Percentiles rank a stretch among this genome's conserved stretches.
Evolutionary conservation across 306 rosid genomes (phyloP).

Genomic region (Medicago lupulina): DNA sequence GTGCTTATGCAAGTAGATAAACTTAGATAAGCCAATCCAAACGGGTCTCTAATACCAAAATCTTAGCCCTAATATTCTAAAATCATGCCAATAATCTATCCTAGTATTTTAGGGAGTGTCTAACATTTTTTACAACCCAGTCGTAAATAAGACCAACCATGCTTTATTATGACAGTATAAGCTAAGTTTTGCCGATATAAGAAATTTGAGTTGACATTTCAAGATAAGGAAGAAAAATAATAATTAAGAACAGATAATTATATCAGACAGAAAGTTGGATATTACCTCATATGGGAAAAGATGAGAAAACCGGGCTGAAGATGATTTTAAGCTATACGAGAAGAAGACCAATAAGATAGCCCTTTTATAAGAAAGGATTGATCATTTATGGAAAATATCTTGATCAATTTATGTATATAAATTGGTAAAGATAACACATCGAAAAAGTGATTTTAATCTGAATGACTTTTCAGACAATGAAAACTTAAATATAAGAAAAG

Average conservation of each 20-base stretch:
- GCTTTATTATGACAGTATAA: conserved; percentile 12
- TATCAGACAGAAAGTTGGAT: background rate
- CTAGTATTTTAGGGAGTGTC: background rate
- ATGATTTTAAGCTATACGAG: background rate
- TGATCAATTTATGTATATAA: background rate
- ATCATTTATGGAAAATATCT: background rate
- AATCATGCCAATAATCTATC: background rate
- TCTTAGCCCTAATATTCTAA: background rate
- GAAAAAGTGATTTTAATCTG: background rate
- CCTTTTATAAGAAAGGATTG: background rate
- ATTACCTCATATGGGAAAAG: background rate
- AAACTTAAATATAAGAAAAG: background rate
- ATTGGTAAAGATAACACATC: conserved; percentile 1
- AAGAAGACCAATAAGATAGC: background rate
- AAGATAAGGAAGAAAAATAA: background rate
- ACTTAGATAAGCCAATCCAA: too few species aligned
- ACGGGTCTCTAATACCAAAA: background rate
- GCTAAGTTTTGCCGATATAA: background rate
- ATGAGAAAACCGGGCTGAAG: background rate
- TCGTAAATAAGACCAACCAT: background rate
- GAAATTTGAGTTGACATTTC: background rate
- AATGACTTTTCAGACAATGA: background rate
- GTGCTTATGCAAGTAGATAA: too few species aligned
- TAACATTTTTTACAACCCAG: background rate
- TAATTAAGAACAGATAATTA: background rate